Evolutionary conservation across 768 basidiomycete species (phyloP).

Genomic region (Amanita pallidorosea): DNA sequence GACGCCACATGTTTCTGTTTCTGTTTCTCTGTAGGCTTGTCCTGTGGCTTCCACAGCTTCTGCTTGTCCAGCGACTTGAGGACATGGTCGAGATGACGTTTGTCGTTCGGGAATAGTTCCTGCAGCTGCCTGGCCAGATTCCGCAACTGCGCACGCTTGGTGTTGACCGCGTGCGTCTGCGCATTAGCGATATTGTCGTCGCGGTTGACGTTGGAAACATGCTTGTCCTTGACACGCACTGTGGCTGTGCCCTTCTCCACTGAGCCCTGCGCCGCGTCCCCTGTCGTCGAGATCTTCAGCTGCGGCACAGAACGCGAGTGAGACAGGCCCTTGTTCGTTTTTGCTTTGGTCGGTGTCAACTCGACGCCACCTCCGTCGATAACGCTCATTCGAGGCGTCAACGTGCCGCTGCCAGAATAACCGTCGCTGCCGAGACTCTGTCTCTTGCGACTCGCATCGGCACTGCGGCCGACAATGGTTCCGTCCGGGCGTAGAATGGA

Average conservation of each 20-base stretch:
- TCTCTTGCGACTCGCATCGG: not conserved
- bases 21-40: not conserved
- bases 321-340: slow-evolving; percentile 9
- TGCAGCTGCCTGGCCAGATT: slow-evolving; percentile 1
- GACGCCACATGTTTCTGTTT: not conserved
- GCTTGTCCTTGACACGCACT: slow-evolving; percentile 42
- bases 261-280: too few relatives aligned
- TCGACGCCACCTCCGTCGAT: not conserved
- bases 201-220: slow-evolving; percentile 32
- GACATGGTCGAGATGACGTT: slow-evolving; percentile 1
- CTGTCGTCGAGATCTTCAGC: slow-evolving; percentile 4
- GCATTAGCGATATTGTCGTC: slow-evolving; percentile 10
- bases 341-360: not conserved
- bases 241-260: not conserved
- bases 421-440: not conserved
- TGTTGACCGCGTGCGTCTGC: slow-evolving; percentile 5
- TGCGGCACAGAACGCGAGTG: slow-evolving; percentile 1
- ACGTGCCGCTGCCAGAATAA: not conserved
- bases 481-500: slow-evolving; percentile 4
- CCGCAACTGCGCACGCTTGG: slow-evolving; percentile 1
- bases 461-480: not conserved
- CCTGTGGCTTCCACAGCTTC: slow-evolving; percentile 1
- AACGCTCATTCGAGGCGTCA: slow-evolving; percentile 1
- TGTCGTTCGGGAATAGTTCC: slow-evolving; percentile 1
- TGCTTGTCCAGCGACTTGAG: not conserved